Evolutionary conservation across 768 basidiomycete genomes (phyloP), one percentile per base, ranked within the genome.

Genomic region (Phallus indusiatus): DNA sequence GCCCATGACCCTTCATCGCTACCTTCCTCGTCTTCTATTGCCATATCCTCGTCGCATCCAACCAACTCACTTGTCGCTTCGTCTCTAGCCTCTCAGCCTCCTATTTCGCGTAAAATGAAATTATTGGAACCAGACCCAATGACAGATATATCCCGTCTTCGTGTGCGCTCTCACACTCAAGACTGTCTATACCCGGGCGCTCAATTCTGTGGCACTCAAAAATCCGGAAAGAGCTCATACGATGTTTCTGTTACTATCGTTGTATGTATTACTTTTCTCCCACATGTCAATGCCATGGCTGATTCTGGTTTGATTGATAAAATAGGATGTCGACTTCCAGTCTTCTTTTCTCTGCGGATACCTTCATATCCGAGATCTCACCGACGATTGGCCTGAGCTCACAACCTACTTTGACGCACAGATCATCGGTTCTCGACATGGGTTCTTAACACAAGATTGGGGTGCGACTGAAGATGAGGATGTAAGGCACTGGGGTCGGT

Each of bases 361-460:
- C 70, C 84, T 98, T 46, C 85, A 88, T 60, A 98, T 98, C 69
- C 86, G 87, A 17, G 91, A 92, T 28, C 75, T 97, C 54, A 97
- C 94, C 46, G 85, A 94, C 64, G 89, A 95, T 67, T 94, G 91
- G 82, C 94, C 94, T 16, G 90, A 94, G 70, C 80, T 97, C 47
- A 96, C 94, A 5, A 97, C 94, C 1, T 96, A 93, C 68, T 97
- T 97, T 71, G 91, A 94, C 67, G 94, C 94, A 52, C 92, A 97
- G 71, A 92, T 97, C 62, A 94, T 97, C 63, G 94, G 94, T 17
- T 83, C 79, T 61, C 83, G 89, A 20, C 85, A 93, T 69, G 95
- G 94, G 10, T 97, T 98, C 71, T 71, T 93, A 66, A 98, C 95
- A 5, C 79, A 83, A 65, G 85, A 88, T 61, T 94, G 89, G 87